A percentile compares a stretch with the other conserved stretches of the same genome.
Evolutionary conservation across 208 protist genomes (phyloP).

Genomic region (Porcisia deanei): DNA sequence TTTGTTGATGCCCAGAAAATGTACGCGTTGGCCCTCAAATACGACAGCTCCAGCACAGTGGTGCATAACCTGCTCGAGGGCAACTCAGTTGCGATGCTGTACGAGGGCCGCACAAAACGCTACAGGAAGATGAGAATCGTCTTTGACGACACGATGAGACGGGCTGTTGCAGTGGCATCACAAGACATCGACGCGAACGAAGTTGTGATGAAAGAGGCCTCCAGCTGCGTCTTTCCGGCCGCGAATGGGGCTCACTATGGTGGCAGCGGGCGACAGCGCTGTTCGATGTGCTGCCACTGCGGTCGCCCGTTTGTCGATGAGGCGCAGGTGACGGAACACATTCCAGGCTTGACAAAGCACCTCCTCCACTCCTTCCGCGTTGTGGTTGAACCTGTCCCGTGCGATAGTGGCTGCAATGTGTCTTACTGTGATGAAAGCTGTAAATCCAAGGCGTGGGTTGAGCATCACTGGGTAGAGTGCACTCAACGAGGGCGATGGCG

Average conservation of each 20-base stretch:
- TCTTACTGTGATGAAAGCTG: slow-evolving; percentile 77
- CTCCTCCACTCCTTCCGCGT: slow-evolving; percentile 45
- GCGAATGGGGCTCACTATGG: slow-evolving; percentile 12
- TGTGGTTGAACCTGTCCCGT: slow-evolving; percentile 39
- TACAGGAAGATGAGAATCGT: slow-evolving; percentile 40
- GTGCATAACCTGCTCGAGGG: slow-evolving; percentile 52
- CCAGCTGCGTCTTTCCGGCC: slow-evolving; percentile 39
- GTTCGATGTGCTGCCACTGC: slow-evolving; percentile 59
- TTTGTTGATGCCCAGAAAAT: slow-evolving; percentile 68
- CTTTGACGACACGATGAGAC: slow-evolving; percentile 36
- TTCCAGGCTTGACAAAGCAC: slow-evolving; percentile 37
- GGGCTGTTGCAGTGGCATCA: slow-evolving; percentile 33
- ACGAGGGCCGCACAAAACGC: slow-evolving; percentile 40
- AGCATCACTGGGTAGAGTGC: slow-evolving; percentile 85
- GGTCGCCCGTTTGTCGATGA: slow-evolving; percentile 45
- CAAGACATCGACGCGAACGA: slow-evolving; percentile 31
- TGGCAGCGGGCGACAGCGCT: slow-evolving; percentile 16
- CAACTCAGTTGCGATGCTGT: slow-evolving; percentile 73
- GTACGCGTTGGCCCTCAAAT: slow-evolving; percentile 60
- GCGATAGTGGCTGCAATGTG: slow-evolving; percentile 53
- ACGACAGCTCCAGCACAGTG: slow-evolving; percentile 40
- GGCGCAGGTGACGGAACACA: slow-evolving; percentile 28
- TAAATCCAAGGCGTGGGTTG: slow-evolving; percentile 63
- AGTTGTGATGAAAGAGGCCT: slow-evolving; percentile 40
- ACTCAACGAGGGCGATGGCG: slow-evolving; percentile 58